Evolutionary conservation across 768 basidiomycete genomes (phyloP).

Genomic region (Xanthoconium purpureum): DNA sequence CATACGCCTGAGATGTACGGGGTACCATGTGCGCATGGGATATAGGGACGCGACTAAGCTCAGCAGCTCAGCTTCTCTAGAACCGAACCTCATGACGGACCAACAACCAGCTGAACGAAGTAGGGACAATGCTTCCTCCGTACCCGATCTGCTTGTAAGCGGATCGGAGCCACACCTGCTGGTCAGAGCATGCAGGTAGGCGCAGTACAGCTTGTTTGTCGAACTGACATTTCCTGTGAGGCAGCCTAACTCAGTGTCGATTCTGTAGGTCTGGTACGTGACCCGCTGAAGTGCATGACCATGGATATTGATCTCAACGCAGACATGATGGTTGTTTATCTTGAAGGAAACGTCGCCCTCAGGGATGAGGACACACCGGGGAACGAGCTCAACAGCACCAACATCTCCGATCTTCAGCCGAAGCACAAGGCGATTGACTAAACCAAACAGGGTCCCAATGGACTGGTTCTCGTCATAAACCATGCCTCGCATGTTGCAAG

Average conservation of each 20-base stretch:
- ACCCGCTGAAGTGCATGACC: not conserved
- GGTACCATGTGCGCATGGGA: conserved; percentile 39
- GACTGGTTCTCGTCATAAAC: conserved; percentile 41
- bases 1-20: conserved; percentile 37
- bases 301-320: conserved; percentile 8
- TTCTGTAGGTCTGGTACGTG: conserved; percentile 28
- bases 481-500: conserved; percentile 39
- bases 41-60: conserved; percentile 32
- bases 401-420: conserved; percentile 19
- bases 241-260: conserved; percentile 32
- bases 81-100: conserved; percentile 39
- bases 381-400: not conserved
- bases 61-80: conserved; percentile 32
- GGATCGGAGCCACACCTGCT: conserved; percentile 43
- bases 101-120: conserved; percentile 36
- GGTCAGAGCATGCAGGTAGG: conserved; percentile 46
- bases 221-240: conserved; percentile 27
- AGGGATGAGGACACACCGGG: conserved; percentile 38
- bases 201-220: conserved; percentile 33
- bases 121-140: conserved; percentile 40
- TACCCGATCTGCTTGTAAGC: conserved; percentile 41
- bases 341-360: conserved; percentile 26
- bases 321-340: conserved; percentile 15
- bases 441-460: conserved; percentile 43
- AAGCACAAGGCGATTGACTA: conserved; percentile 40